Conservation (phyloP, 2,329 filamentous ascomycete species). For the Verticillium nonalfalfae region DNA sequence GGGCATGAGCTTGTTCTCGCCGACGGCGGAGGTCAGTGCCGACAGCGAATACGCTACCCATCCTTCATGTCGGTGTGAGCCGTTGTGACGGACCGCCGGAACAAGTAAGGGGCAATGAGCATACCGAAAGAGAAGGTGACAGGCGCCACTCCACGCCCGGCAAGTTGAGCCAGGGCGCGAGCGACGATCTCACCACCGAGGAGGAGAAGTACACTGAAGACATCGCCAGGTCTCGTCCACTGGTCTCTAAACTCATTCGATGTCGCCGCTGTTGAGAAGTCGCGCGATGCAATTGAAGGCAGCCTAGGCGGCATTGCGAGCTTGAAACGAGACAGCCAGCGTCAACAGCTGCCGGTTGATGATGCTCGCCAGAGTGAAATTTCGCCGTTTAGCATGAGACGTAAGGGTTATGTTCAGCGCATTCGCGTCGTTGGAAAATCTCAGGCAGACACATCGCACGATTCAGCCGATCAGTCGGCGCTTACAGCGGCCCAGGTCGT, state of each 20-base stretch:
- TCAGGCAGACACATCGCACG: too few relatives aligned
- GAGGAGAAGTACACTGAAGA: conserved; percentile 24
- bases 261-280: background rate
- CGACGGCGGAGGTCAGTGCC: conserved; percentile 16
- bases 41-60: conserved; percentile 18
- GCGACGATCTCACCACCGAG: conserved; percentile 25
- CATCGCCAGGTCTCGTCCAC: conserved; percentile 10
- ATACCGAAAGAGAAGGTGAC: conserved; percentile 23
- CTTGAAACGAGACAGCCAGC: too few relatives aligned
- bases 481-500: too few relatives aligned
- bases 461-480: too few relatives aligned
- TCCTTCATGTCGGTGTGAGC: conserved; percentile 7
- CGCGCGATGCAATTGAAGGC: background rate
- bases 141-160: conserved; percentile 17
- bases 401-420: too few relatives aligned
- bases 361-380: too few relatives aligned
- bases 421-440: too few relatives aligned
- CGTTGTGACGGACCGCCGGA: background rate
- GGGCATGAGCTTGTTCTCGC: conserved; percentile 19
- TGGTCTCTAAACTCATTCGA: conserved; percentile 1
- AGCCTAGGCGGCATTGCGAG: background rate
- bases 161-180: conserved; percentile 22
- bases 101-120: background rate
- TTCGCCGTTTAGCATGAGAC: too few relatives aligned
- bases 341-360: too few relatives aligned